Conservation (phyloP, 2,329 filamentous ascomycete species). For the Paecilomyces dactylethromorphus region DNA sequence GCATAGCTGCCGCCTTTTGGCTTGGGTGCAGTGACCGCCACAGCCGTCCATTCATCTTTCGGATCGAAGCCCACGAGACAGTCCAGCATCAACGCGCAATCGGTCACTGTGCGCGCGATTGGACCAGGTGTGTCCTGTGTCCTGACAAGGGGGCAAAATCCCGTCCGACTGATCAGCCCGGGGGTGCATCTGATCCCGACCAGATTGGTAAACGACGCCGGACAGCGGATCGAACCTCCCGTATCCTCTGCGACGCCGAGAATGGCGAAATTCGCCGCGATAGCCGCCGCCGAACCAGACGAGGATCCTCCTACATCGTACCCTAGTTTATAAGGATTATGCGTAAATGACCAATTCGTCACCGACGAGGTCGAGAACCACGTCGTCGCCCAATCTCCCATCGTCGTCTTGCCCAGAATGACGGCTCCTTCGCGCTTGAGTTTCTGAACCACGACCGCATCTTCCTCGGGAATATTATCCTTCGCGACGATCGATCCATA, state of each 20-base stretch:
- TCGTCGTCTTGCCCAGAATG: slow-evolving; percentile 51
- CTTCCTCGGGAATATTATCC: slow-evolving; percentile 39
- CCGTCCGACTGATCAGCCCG: slow-evolving; percentile 44
- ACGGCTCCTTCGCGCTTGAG: slow-evolving; percentile 45
- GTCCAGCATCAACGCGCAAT: slow-evolving; percentile 49
- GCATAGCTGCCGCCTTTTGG: no score
- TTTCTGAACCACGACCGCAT: slow-evolving; percentile 45
- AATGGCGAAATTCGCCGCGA: slow-evolving; percentile 51
- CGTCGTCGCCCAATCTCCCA: slow-evolving; percentile 56
- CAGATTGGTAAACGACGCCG: slow-evolving; percentile 52
- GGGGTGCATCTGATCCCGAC: slow-evolving; percentile 51
- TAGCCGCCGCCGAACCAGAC: slow-evolving; percentile 53
- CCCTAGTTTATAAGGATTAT: slow-evolving; percentile 57
- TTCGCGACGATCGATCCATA: slow-evolving; percentile 46
- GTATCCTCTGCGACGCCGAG: slow-evolving; percentile 52
- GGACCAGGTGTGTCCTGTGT: slow-evolving; percentile 50
- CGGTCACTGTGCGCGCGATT: slow-evolving; percentile 44
- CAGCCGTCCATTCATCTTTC: slow-evolving; percentile 46
- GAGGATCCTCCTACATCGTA: slow-evolving; percentile 57
- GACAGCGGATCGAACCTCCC: slow-evolving; percentile 53
- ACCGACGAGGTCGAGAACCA: slow-evolving; percentile 54
- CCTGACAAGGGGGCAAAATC: slow-evolving; percentile 48
- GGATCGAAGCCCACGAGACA: slow-evolving; percentile 45
- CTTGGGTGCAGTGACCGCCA: neutral
- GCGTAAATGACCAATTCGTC: slow-evolving; percentile 48